phyloP scores from a whole-genome alignment of 306 rosid species.

The Phaseolus lunatus region DNA sequence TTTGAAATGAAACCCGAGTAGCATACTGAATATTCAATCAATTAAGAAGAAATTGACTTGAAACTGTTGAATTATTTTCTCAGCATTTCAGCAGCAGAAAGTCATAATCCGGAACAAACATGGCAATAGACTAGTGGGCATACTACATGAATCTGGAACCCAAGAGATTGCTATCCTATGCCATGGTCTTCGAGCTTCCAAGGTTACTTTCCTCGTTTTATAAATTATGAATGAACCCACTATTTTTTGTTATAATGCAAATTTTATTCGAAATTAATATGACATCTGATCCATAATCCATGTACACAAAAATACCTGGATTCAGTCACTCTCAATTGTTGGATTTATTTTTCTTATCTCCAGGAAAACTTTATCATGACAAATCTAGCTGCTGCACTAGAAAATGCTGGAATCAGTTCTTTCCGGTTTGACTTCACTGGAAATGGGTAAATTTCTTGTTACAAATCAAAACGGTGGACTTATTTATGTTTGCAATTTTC shows the following conservation, averaged over 20 bases:
- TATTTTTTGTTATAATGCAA: neutral
- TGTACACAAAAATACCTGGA: neutral
- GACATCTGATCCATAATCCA: neutral
- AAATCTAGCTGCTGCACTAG: constrained; percentile 68
- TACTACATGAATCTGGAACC: constrained; percentile 76
- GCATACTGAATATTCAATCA: constrained; percentile 19
- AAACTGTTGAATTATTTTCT: constrained; percentile 33
- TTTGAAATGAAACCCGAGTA: neutral
- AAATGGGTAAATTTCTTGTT: constrained; percentile 64
- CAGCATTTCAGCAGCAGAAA: constrained; percentile 57
- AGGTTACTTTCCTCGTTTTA: constrained; percentile 52
- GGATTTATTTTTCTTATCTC: constrained; percentile 24
- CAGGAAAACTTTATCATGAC: constrained; percentile 61
- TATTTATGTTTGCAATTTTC: constrained; percentile 8
- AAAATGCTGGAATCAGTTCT: constrained; percentile 64
- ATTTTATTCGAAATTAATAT: neutral
- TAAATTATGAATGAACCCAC: constrained; percentile 11
- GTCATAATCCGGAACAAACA: constrained; percentile 63
- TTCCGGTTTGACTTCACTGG: constrained; percentile 81
- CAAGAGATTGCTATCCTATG: constrained; percentile 68
- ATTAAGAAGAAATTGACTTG: constrained; percentile 9
- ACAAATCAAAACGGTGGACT: neutral
- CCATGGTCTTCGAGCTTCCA: constrained; percentile 71
- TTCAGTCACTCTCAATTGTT: constrained; percentile 2
- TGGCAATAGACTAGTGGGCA: constrained; percentile 73